Percentiles rank a stretch among this genome's conserved stretches.
Conservation (phyloP, 495 filamentous ascomycete genomes). For the Lasiosphaeriaceae sp. region DNA sequence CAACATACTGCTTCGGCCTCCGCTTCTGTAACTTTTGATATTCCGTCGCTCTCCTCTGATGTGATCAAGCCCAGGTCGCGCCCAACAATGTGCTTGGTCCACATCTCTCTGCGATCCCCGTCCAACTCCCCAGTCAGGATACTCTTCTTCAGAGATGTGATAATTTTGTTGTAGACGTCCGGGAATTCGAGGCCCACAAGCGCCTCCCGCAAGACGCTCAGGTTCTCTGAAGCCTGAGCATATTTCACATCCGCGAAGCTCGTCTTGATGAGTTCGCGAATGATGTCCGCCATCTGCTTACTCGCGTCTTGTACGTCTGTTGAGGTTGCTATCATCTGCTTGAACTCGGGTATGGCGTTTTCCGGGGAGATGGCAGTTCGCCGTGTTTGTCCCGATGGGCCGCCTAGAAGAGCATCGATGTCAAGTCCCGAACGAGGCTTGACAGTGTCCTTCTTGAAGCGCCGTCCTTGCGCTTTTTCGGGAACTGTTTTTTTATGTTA, state of each 20-base stretch:
- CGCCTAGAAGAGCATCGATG: conserved; percentile 68
- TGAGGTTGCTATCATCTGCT: conserved; percentile 65
- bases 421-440: conserved; percentile 92
- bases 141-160: conserved; percentile 67
- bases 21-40: conserved; percentile 60
- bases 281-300: conserved; percentile 69
- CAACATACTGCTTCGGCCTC: conserved; percentile 60
- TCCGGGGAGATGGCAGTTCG: conserved; percentile 61
- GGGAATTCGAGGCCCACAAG: conserved; percentile 74
- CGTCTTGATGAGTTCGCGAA: conserved; percentile 62
- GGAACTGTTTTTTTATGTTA: conserved; percentile 59
- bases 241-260: conserved; percentile 76
- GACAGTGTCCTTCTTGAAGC: conserved; percentile 61
- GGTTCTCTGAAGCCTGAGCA: conserved; percentile 66
- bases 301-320: conserved; percentile 65
- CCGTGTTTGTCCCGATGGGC: conserved; percentile 25
- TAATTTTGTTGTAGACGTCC: conserved; percentile 68
- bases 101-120: conserved; percentile 79
- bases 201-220: conserved; percentile 75
- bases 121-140: conserved; percentile 68
- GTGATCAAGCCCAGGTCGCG: conserved; percentile 72
- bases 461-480: conserved; percentile 73
- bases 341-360: conserved; percentile 92
- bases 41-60: conserved; percentile 50
- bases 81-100: conserved; percentile 62